Conservation (phyloP, 805 yeast genomes). For the Komagataella ulmi region DNA sequence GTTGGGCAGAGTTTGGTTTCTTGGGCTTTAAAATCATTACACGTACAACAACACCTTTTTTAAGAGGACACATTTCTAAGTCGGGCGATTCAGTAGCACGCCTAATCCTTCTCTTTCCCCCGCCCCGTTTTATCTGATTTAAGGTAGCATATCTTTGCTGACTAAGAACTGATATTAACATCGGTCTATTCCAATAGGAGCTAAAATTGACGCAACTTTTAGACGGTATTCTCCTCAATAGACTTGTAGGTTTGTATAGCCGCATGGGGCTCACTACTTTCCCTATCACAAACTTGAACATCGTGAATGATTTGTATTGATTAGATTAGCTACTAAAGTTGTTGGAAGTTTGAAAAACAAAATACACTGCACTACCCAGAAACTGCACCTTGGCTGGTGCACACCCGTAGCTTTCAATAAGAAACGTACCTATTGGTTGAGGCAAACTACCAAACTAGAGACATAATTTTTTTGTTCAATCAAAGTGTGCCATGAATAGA, state of each 20-base stretch:
- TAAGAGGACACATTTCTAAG: conserved; percentile 69
- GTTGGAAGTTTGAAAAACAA: too few relatives aligned
- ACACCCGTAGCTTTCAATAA: background rate
- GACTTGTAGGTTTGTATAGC: background rate
- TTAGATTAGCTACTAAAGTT: too few relatives aligned
- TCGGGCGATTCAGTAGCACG: conserved; percentile 62
- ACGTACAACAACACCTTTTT: conserved; percentile 85
- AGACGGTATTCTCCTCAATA: background rate
- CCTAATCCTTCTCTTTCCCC: conserved; percentile 22
- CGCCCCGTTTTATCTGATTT: conserved; percentile 66
- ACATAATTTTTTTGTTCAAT: background rate
- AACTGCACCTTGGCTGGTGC: background rate
- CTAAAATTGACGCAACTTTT: background rate
- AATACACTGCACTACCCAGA: background rate
- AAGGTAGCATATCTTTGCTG: conserved; percentile 54
- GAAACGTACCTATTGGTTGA: background rate
- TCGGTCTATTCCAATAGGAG: background rate
- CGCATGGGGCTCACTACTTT: background rate
- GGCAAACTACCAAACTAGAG: background rate
- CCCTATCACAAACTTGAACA: background rate
- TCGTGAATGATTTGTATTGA: background rate
- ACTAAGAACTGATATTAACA: background rate
- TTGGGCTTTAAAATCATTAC: conserved; percentile 95
- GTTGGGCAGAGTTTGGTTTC: conserved; percentile 96
- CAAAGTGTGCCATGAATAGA: background rate